phyloP scores from a whole-genome alignment of 78 protist species.

The Speleostelium caveatum region DNA sequence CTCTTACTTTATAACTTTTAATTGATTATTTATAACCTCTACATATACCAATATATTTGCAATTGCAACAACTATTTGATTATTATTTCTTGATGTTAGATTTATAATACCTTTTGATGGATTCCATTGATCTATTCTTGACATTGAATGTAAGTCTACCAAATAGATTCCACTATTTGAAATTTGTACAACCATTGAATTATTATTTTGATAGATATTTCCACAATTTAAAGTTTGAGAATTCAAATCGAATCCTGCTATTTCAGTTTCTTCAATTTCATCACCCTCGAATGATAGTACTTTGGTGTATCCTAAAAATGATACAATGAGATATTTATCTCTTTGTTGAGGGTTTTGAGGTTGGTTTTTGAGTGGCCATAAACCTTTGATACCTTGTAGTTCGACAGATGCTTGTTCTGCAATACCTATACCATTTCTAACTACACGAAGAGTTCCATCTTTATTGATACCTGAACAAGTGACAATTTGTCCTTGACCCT shows the following conservation, averaged over 20 bases:
- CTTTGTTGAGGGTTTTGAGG: background rate
- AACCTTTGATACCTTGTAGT: constrained; percentile 90
- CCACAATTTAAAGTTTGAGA: constrained; percentile 84
- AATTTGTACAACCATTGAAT: constrained; percentile 19
- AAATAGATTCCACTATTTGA: constrained; percentile 40
- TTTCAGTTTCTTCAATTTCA: constrained; percentile 86
- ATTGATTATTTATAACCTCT: constrained; percentile 13
- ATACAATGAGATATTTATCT: constrained; percentile 71
- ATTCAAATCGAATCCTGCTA: constrained; percentile 77
- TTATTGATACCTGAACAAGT: constrained; percentile 92
- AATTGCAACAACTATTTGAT: constrained; percentile 68
- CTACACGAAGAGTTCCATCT: constrained; percentile 92
- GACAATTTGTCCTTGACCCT: constrained; percentile 93
- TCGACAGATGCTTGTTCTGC: constrained; percentile 90
- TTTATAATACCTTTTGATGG: constrained; percentile 29
- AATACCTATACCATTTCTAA: constrained; percentile 96
- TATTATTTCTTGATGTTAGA: constrained; percentile 70
- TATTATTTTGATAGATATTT: constrained; percentile 16
- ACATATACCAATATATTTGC: constrained; percentile 67
- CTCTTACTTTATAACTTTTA: background rate
- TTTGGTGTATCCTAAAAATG: constrained; percentile 88
- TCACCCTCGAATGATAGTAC: constrained; percentile 84
- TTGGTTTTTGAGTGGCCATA: constrained; percentile 76
- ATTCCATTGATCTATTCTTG: constrained; percentile 34
- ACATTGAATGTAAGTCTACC: background rate